Base-by-base conservation (phyloP, 371 early-diverging fungal genomes). In the Mucor plumbeus region DNA sequence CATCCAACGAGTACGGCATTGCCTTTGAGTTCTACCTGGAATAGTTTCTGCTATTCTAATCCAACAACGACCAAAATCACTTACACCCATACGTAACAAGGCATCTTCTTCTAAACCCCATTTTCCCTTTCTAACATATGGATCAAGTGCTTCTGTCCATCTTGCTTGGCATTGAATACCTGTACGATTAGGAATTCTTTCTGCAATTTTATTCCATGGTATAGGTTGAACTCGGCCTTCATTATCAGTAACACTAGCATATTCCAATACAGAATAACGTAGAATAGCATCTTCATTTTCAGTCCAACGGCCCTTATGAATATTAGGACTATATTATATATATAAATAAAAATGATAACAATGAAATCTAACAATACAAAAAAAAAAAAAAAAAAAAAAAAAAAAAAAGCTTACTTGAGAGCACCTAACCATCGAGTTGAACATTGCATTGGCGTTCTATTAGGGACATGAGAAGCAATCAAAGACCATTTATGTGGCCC, bases 131-230 rank as follows among this genome's bases (percentile, higher is more conserved):
- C 88, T 77, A 13, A 89, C 88, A 19, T 69, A 73, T 4, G 92
- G 92, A 63, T 92, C 90, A 10, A 92, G 61, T 6, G 92, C 89
- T 70, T 92, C 92, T 6, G 87, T 85, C 85, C 90, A 92, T 7
- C 91, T 83, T 15, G 92, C 91, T 65, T 90, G 90, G 4, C 91
- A 91, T 68, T 92, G 92, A 34, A 87, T 86, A 4, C 87, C 88
- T 0, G 88, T 88, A 10, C 92, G 77, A 15, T 87, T 85, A 1
- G 87, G 86, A 17, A 90, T 85, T 33, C 70, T 50, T 56, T 77
- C 73, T 0, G 88, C 84, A 56, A 91, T 89, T 14, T 73, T 66
- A 9, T 83, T 83, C 90, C 91, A 91, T 8, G 88, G 86, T 58
- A 88, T 84, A 1, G 86, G 84, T 48, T 82, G 85, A 43, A 73